Evolutionary conservation across 306 rosid species (phyloP), one percentile per base, ranked within the genome.

Genomic region (Medicago lupulina): DNA sequence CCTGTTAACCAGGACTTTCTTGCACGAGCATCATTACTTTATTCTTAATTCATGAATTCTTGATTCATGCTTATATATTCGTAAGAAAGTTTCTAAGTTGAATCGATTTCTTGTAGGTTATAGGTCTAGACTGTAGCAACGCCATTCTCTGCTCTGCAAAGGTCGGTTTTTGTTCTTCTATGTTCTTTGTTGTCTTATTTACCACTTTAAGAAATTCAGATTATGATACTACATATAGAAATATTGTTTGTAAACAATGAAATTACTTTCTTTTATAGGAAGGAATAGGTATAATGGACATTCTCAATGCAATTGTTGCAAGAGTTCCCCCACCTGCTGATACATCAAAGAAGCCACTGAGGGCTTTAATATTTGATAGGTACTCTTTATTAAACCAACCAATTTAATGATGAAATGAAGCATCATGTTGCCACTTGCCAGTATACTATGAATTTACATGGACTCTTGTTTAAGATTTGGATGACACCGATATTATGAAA

Each of bases 341-440:
- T 72, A 87, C 93, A 43, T 85, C 90, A 71, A 78, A 83, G 70
- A 88, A 70, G 76, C 96, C 97, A 21, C 28, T 93, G 70, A 82
- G 97, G 84, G 96, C 98, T 70, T 84, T 93, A 82, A 93, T 91
- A 82, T 91, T 93, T 81, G 98, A 93, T 67, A 93, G 97, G 97
- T 89, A 81, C 53, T 62, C 31, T 62, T 46, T 75, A 65, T 70
- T 60, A 63, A 46, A 57, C 51, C 16, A 44, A 38, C 59, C 71
- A 25, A 67, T 77, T 77, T 61, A 5, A 62, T 73, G 72, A 73
- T 57, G 70, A 73, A 72, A 38, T 12, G 34, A 49, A 47, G 59
- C 17, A 66, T 54, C 50, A 70, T 74, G 17, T 43, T 18, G 38
- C 38, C 36, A 31, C 36, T 28, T 28, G 41, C 73, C 44, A 71